A percentile compares a stretch with the other conserved stretches of the same genome.
phyloP scores from a whole-genome alignment of 2,329 filamentous ascomycete genomes.

The Epichloe bromicola region DNA sequence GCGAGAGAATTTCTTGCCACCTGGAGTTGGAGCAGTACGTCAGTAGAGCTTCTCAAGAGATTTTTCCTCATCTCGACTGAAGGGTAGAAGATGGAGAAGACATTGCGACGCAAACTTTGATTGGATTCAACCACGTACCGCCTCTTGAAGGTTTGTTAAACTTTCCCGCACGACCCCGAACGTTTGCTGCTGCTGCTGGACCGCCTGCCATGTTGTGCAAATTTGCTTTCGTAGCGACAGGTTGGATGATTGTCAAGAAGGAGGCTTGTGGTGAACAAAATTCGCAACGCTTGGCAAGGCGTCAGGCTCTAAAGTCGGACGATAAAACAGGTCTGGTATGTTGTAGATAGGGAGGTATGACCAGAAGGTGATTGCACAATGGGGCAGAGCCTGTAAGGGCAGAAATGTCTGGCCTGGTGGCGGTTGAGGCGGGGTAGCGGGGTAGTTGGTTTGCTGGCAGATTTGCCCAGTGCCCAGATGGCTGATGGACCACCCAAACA shows the following conservation, averaged over 20 bases:
- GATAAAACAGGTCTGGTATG: neutral
- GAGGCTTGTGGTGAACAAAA: neutral
- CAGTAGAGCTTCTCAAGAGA: neutral
- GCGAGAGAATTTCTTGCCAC: conserved; percentile 90
- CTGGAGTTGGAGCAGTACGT: conserved; percentile 29
- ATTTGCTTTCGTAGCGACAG: neutral
- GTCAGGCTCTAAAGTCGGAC: neutral
- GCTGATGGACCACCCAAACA: neutral
- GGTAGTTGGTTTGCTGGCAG: conserved; percentile 13
- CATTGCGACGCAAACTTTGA: neutral
- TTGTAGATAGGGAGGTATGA: neutral
- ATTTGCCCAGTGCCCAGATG: neutral
- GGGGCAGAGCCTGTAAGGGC: neutral
- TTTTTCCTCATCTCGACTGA: neutral
- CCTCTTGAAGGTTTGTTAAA: conserved; percentile 88
- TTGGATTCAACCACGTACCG: conserved; percentile 41
- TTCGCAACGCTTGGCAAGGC: neutral
- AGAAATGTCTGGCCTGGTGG: neutral
- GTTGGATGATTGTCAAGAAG: neutral
- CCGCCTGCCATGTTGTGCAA: conserved; percentile 31
- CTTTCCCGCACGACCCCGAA: conserved; percentile 79
- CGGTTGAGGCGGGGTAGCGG: conserved; percentile 24
- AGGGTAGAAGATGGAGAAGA: neutral
- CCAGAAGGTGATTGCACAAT: neutral
- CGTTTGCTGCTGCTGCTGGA: conserved; percentile 27